Percentiles rank a stretch among this genome's conserved stretches.
These are phyloP conservation scores for Effrenium voratum DNA, from an alignment of 73 alveolate genomes.

Conservation along the genomic window DNA sequence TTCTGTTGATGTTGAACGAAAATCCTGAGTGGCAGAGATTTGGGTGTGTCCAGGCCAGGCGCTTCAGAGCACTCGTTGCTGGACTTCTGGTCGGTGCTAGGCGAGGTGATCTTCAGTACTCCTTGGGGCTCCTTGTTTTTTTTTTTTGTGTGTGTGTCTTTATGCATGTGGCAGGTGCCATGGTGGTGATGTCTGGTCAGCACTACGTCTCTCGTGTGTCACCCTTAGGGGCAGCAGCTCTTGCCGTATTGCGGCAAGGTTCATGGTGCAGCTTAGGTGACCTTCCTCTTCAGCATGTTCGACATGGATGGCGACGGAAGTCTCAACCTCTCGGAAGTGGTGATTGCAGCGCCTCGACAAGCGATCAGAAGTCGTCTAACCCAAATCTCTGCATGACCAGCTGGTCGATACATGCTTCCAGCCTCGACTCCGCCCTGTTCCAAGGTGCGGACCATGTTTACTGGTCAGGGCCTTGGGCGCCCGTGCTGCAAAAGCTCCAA, in stretches of 20 bases:
- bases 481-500: too few species aligned
- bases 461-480: too few species aligned
- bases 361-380: neutral
- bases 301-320: constrained; percentile 89
- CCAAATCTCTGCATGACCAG: too few species aligned
- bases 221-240: neutral
- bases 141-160: too few species aligned
- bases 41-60: constrained; percentile 10
- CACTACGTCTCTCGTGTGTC: constrained; percentile 72
- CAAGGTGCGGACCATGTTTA: too few species aligned
- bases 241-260: too few species aligned
- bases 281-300: constrained; percentile 71
- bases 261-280: constrained; percentile 26
- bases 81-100: constrained; percentile 87
- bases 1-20: too few species aligned
- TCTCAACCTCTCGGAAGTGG: constrained; percentile 62
- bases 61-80: constrained; percentile 62
- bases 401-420: too few species aligned
- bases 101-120: neutral
- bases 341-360: neutral
- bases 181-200: constrained; percentile 89
- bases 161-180: constrained; percentile 12
- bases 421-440: too few species aligned
- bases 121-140: neutral
- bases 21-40: neutral